Evolutionary conservation across 2,329 filamentous ascomycete species (phyloP), one percentile per base, ranked within the genome.

Genomic region (Aspergillus transmontanensis): DNA sequence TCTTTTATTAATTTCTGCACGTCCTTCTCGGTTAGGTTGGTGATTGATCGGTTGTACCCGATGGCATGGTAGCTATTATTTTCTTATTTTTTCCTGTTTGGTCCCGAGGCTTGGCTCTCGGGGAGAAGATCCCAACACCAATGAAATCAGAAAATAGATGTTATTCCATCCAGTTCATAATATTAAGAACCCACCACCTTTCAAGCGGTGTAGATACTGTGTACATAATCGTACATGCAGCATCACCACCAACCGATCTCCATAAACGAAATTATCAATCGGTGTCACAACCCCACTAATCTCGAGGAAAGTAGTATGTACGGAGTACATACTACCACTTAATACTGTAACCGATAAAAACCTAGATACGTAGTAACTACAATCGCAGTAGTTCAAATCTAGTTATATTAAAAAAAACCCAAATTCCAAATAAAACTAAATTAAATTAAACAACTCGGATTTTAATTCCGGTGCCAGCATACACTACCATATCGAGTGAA

Each of bases 31-130:
- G 57, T 57, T 63, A 34, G 16, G 59, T 41, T 51, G 21, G 6
- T 36, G 34, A 61, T 64, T 36, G 34, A 61, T 61, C 59, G 62
- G 58, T 46, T 58, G 48, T 61, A 64, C 58, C 62, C 62, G 58
- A 58, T 60, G 30, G 39, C 51, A 58, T 64, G 61, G 61, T 57
- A 63, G 56, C 19, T 30, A 39, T 45, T 48, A 28, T 26, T 14
- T 51, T 23, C 34, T 45, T n/a, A 4, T 28, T 30, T 51, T 51
- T 51, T 51, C 43, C n/a, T 23, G 2, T 23, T 28, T 51, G 21
- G 43, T 21, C 43, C 43, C 43, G 21, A 45, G 43, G n/a, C 43
- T 21, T 45, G 43, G 43, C 43, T 48, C 3, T 26, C 32, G 46
- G 21, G 26, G 45, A 26, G 34, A 28, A 50, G 19, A 9, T 3